These are phyloP conservation scores for Penicillium ochrochloron DNA, from an alignment of 495 filamentous ascomycete genomes.

Conservation along the genomic window DNA sequence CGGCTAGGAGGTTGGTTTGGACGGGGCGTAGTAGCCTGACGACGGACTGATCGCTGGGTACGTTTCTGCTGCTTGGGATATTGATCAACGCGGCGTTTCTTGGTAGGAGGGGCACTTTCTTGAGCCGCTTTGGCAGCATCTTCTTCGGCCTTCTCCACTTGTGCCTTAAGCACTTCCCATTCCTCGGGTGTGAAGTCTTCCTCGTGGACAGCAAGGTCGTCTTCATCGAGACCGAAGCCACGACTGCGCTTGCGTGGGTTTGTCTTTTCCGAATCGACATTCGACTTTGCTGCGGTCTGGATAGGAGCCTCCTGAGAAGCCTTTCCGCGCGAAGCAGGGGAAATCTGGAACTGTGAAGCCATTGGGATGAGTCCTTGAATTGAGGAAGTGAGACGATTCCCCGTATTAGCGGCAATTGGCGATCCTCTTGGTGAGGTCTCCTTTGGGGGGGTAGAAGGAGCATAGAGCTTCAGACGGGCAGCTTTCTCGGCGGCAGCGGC, in stretches of 20 bases:
- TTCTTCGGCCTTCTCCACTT: conserved; percentile 2
- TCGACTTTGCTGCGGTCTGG: background rate
- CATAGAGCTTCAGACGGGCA: background rate
- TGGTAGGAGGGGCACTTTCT: conserved; percentile 3
- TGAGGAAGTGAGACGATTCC: background rate
- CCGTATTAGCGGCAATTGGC: background rate
- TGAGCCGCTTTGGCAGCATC: conserved; percentile 30
- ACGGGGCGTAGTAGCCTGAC: background rate
- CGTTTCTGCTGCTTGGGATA: conserved; percentile 5
- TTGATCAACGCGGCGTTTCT: conserved; percentile 16
- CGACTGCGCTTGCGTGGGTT: conserved; percentile 8
- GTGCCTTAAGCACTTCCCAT: conserved; percentile 4
- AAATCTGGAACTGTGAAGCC: background rate
- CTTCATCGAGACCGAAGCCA: conserved; percentile 7
- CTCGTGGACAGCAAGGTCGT: background rate
- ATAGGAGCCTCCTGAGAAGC: background rate
- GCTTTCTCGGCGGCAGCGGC: background rate
- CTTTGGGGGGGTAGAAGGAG: background rate
- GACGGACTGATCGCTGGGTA: background rate
- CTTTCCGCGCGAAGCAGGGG: background rate
- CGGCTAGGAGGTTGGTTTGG: conserved; percentile 7
- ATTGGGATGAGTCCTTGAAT: no score
- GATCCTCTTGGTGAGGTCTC: background rate
- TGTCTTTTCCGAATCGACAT: background rate
- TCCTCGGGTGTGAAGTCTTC: conserved; percentile 7